phyloP scores from a whole-genome alignment of 202 grass and related monocot species.

The Dendrocalamus latiflorus region DNA sequence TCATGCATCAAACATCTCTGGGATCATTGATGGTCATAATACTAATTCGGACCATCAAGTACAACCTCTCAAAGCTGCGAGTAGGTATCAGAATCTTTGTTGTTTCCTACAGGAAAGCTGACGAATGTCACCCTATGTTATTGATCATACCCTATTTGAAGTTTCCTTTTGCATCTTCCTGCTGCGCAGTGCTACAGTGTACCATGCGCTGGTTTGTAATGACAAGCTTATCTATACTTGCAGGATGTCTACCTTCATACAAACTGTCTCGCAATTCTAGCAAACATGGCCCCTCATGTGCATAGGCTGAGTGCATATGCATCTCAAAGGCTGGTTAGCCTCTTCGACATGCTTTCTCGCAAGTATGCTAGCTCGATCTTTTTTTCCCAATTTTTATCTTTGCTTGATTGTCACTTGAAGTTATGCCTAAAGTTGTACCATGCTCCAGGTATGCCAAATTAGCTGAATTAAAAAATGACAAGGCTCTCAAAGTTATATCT shows the following conservation, averaged over 20 bases:
- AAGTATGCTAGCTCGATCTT: constrained; percentile 58
- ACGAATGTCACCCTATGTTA: background rate
- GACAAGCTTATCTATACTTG: constrained; percentile 32
- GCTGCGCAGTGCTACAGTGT: background rate
- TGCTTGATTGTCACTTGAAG: constrained; percentile 7
- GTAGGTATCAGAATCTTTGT: constrained; percentile 45
- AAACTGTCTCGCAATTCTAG: constrained; percentile 95
- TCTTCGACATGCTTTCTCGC: constrained; percentile 99
- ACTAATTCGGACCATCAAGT: constrained; percentile 95
- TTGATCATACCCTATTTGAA: constrained; percentile 10
- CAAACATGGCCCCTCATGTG: constrained; percentile 97
- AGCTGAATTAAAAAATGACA: constrained; percentile 93
- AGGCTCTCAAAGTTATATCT: constrained; percentile 50
- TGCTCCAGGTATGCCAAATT: constrained; percentile 85
- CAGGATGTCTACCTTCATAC: constrained; percentile 99
- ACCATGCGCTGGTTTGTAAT: background rate
- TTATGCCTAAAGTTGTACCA: constrained; percentile 9
- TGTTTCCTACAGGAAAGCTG: constrained; percentile 22
- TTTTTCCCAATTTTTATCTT: constrained; percentile 12
- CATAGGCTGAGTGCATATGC: constrained; percentile 94
- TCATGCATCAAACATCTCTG: constrained; percentile 88
- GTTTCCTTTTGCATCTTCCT: background rate
- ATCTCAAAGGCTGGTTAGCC: constrained; percentile 99
- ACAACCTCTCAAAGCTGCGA: constrained; percentile 96
- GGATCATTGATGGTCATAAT: constrained; percentile 96